These are phyloP conservation scores for Mortierella sp. DNA, from an alignment of 371 early-diverging fungal genomes.

Conservation along the genomic window DNA sequence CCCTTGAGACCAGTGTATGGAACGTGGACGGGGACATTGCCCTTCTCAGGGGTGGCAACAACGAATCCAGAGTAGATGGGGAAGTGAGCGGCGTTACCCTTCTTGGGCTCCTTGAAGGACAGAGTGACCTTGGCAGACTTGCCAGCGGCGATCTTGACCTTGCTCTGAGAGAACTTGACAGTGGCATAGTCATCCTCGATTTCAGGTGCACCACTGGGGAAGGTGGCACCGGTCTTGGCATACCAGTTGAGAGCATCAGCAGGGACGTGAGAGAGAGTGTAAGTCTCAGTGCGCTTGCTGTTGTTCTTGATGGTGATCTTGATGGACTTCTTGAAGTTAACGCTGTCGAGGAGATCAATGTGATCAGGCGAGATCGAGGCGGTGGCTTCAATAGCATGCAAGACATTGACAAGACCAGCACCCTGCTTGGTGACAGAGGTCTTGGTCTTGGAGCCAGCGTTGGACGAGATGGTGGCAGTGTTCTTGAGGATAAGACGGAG, in stretches of 20 bases:
- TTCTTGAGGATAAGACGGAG: constrained; percentile 60
- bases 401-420: constrained; percentile 76
- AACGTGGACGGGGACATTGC: constrained; percentile 46
- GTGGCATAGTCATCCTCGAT: constrained; percentile 50
- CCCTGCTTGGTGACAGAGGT: constrained; percentile 74
- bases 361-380: constrained; percentile 68
- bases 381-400: constrained; percentile 63
- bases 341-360: constrained; percentile 73
- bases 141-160: constrained; percentile 57
- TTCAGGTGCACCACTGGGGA: constrained; percentile 23
- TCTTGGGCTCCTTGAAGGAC: constrained; percentile 54
- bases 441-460: constrained; percentile 49
- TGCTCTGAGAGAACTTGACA: constrained; percentile 39
- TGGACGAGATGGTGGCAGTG: constrained; percentile 58
- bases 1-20: constrained; percentile 69
- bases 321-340: constrained; percentile 55
- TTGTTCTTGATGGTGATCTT: constrained; percentile 67
- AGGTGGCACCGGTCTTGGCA: constrained; percentile 24
- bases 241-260: constrained; percentile 60
- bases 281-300: constrained; percentile 62
- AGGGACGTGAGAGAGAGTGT: constrained; percentile 58
- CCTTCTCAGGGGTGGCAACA: constrained; percentile 31
- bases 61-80: constrained; percentile 53
- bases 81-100: constrained; percentile 24
- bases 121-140: constrained; percentile 54